Percentiles rank a stretch among this genome's conserved stretches.
Evolutionary conservation across 2,329 filamentous ascomycete genomes (phyloP).

Genomic region (Fusarium pseudocircinatum): DNA sequence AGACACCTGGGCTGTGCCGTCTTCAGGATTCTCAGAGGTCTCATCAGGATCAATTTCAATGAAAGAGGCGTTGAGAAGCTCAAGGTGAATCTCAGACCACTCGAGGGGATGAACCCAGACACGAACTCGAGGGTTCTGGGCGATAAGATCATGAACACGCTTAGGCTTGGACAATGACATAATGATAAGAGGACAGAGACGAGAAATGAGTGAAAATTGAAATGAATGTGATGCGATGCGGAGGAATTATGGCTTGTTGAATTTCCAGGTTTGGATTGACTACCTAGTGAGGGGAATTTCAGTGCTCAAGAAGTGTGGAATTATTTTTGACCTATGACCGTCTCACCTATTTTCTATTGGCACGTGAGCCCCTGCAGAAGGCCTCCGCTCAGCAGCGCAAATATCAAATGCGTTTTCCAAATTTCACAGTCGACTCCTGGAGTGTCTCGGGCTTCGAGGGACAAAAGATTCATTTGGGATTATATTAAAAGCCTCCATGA

Average conservation of each 20-base stretch:
- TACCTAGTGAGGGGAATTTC: background rate
- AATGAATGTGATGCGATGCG: background rate
- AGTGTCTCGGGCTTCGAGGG: rapidly evolving
- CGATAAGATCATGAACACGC: constrained; percentile 32
- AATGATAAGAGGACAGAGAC: background rate
- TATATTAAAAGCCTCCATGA: background rate
- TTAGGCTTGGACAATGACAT: constrained; percentile 12
- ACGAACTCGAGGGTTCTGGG: constrained; percentile 39
- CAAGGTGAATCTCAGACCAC: constrained; percentile 34
- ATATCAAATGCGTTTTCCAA: background rate
- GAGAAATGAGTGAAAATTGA: background rate
- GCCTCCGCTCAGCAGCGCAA: background rate
- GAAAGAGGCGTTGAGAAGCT: constrained; percentile 32
- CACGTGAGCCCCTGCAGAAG: constrained; percentile 17
- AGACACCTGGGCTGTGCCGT: background rate
- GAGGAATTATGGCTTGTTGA: background rate
- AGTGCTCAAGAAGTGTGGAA: background rate
- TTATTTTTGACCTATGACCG: background rate
- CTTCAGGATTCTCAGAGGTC: background rate
- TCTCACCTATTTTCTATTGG: constrained; percentile 2
- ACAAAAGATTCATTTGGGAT: background rate
- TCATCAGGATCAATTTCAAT: background rate
- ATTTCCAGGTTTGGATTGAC: background rate
- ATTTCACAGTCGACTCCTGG: background rate
- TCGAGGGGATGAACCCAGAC: constrained; percentile 39